phyloP scores from a whole-genome alignment of 2,329 filamentous ascomycete genomes.

The Fusarium sp. region DNA sequence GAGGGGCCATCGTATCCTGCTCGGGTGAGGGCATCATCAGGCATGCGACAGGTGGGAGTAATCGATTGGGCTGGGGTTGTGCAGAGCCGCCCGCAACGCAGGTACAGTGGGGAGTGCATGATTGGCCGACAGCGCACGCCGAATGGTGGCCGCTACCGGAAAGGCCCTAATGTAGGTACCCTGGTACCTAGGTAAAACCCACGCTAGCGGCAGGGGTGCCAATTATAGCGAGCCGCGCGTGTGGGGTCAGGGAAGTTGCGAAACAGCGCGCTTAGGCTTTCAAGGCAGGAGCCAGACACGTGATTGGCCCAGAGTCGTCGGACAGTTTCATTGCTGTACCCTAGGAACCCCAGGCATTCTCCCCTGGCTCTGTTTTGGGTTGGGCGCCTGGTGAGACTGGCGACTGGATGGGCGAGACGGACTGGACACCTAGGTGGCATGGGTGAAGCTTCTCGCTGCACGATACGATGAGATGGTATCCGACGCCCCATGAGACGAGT shows the following conservation, averaged over 20 bases:
- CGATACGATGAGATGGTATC: conserved; percentile 30
- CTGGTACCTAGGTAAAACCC: not conserved
- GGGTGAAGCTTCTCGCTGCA: not conserved
- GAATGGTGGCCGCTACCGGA: conserved; percentile 31
- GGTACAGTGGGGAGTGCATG: conserved; percentile 33
- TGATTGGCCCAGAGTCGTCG: conserved; percentile 22
- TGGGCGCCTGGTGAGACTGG: conserved; percentile 42
- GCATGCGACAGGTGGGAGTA: conserved; percentile 16
- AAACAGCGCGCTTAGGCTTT: conserved; percentile 39
- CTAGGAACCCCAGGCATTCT: conserved; percentile 10
- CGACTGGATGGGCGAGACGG: conserved; percentile 24
- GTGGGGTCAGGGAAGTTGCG: conserved; percentile 18
- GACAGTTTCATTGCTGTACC: conserved; percentile 6
- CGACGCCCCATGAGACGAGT: conserved; percentile 26
- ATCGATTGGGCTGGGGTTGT: conserved; percentile 20
- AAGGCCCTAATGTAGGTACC: not conserved
- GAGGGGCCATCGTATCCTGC: not conserved
- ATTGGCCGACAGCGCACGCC: conserved; percentile 30
- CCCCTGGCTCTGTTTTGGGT: conserved; percentile 15
- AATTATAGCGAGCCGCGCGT: conserved; percentile 39
- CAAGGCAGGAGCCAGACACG: not conserved
- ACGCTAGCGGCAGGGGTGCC: conserved; percentile 9
- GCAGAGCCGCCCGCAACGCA: conserved; percentile 27
- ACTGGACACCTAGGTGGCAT: conserved; percentile 3
- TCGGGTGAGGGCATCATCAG: conserved; percentile 27